Evolutionary conservation across 2,329 filamentous ascomycete species (phyloP), one percentile per base, ranked within the genome.

Genomic region (Fusarium mexicanum): DNA sequence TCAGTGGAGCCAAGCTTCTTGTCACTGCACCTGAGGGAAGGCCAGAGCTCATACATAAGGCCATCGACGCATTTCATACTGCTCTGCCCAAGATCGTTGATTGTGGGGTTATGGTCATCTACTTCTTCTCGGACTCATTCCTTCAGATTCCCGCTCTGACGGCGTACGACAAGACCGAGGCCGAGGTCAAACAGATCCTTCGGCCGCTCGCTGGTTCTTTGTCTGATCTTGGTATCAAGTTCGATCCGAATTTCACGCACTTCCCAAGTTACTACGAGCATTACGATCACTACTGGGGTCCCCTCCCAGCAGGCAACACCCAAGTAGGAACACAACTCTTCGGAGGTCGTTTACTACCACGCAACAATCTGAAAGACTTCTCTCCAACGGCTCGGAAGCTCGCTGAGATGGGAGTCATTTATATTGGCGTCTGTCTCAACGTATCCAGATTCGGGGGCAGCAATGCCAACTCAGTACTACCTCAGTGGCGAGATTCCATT

Each of bases 71-170:
- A 18, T 79, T 78, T 68, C 64, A 78, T 54, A 64, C 77, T 47
- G 63, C 79, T 55, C 46, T 80, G 33, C 69, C 80, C 1, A 64
- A 48, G 6, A 78, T 88, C 8, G 81, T 87, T 11, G 87, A 89
- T 63, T 80, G 82, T 1, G 88, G 87, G 8, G 81, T 82, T 29
- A 87, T 85, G 83, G 76, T 82, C 47, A 81, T 85, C 22, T 87
- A 84, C 78, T 82, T 79, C 64, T 73, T 73, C 24, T 73, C 65
- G 0, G 40, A 57, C 3, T 55, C 60, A 2, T 73, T 73, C 3
- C 35, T 73, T 4, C 70, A 73, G 24, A 46, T 79, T 35, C 68
- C 68, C 33, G 72, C 84, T 3, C 69, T 88, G 29, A 88, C 85
- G 0, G 84, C 80, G 1, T 87, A 85, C n/a, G 81, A 84, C 63